Percentiles rank a stretch among this genome's conserved stretches.
Evolutionary conservation across 2,329 filamentous ascomycete genomes (phyloP).

Genomic region (Colletotrichum kahawae): DNA sequence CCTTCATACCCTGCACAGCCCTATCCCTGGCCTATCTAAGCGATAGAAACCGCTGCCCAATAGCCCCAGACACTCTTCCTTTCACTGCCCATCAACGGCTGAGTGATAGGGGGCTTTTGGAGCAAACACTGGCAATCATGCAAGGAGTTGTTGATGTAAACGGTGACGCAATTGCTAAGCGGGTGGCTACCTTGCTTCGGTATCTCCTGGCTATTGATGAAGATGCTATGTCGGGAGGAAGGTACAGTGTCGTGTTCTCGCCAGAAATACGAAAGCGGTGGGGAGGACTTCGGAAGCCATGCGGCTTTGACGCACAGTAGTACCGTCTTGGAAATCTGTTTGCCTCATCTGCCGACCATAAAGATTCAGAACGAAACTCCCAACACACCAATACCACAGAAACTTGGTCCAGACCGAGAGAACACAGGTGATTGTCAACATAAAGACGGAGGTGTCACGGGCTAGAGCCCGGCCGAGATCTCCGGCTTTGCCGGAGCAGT

Average conservation of each 20-base stretch:
- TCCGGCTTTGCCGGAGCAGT: too few species aligned
- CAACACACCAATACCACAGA: not conserved
- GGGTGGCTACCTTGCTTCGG: conserved; percentile 34
- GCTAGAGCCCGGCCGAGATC: too few species aligned
- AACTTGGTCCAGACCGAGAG: not conserved
- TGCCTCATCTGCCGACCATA: conserved; percentile 5
- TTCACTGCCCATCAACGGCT: conserved; percentile 42
- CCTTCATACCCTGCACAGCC: conserved; percentile 40
- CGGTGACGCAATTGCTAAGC: conserved; percentile 33
- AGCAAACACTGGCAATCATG: conserved; percentile 40
- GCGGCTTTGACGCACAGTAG: not conserved
- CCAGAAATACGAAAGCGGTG: not conserved
- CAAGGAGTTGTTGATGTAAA: conserved; percentile 28
- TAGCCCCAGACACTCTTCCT: not conserved
- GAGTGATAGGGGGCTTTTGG: conserved; percentile 43
- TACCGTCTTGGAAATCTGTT: not conserved
- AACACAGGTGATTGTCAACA: not conserved
- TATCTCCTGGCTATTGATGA: conserved; percentile 37
- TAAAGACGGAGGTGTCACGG: too few species aligned
- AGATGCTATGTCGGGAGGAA: conserved; percentile 23
- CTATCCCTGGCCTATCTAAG: conserved; percentile 41
- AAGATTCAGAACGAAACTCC: not conserved
- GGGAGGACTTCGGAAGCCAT: not conserved
- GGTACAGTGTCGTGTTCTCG: not conserved
- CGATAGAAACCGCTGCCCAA: not conserved